Percentiles rank a stretch among this genome's conserved stretches.
Evolutionary conservation across 1,284 basidiomycete species (phyloP).

Genomic region (Pseudozyma hubeiensis): DNA sequence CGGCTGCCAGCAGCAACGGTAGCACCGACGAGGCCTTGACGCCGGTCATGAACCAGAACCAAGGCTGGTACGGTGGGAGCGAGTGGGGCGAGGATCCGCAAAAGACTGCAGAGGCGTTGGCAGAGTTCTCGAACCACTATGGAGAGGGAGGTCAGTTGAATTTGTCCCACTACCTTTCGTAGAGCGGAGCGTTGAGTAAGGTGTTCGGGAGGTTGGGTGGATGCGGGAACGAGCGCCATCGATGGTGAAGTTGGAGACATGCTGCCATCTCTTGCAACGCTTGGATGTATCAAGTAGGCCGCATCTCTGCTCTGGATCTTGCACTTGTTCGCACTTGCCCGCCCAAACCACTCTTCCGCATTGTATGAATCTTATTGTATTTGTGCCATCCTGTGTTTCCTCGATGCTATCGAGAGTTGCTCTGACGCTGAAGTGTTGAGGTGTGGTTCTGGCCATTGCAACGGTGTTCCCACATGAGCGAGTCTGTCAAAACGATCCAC

Average conservation of each 20-base stretch:
- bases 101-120: slow-evolving; percentile 48
- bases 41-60: slow-evolving; percentile 44
- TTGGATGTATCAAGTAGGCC: no score
- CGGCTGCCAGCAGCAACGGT: slow-evolving; percentile 45
- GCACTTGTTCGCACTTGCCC: slow-evolving; percentile 4
- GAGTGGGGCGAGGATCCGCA: slow-evolving; percentile 54
- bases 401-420: neutral
- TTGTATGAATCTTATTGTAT: slow-evolving; percentile 28
- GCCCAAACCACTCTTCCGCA: slow-evolving; percentile 9
- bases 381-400: slow-evolving; percentile 11
- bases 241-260: no score
- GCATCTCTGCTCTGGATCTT: neutral
- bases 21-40: slow-evolving; percentile 50
- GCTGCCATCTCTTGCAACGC: no score
- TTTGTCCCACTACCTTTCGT: slow-evolving; percentile 43
- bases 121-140: slow-evolving; percentile 46
- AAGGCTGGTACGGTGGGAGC: slow-evolving; percentile 38
- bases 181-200: neutral
- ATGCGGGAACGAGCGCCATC: neutral
- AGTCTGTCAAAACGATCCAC: no score
- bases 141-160: slow-evolving; percentile 38
- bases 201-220: no score
- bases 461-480: no score
- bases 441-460: no score
- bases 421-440: no score